These are phyloP conservation scores for Xerocomus nothofagi DNA, from an alignment of 1,284 basidiomycete species.

Conservation along the genomic window DNA sequence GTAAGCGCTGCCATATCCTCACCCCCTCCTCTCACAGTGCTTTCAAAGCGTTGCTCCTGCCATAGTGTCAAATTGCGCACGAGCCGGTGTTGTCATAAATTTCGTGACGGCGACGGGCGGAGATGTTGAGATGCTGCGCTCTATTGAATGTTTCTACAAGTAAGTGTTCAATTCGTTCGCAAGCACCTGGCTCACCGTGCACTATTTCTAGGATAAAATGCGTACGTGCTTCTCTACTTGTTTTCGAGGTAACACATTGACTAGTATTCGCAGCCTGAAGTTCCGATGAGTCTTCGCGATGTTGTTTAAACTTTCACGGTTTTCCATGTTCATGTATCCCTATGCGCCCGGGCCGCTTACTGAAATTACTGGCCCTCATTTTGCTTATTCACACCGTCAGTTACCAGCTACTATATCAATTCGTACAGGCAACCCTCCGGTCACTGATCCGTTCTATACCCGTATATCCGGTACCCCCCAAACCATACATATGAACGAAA, in stretches of 20 bases:
- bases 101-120: conserved; percentile 96
- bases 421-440: conserved; percentile 32
- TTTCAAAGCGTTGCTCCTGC: conserved; percentile 70
- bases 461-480: conserved; percentile 52
- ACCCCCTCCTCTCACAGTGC: conserved; percentile 4
- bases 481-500: conserved; percentile 39
- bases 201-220: conserved; percentile 73
- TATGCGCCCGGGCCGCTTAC: conserved; percentile 43
- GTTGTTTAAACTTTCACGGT: conserved; percentile 59
- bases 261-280: conserved; percentile 64
- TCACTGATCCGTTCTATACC: conserved; percentile 60
- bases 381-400: conserved; percentile 31
- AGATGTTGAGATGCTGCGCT: conserved; percentile 96
- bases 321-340: conserved; percentile 71
- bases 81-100: conserved; percentile 88
- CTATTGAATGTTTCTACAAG: conserved; percentile 97
- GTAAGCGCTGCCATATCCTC: conserved; percentile 40
- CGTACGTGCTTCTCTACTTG: conserved; percentile 46
- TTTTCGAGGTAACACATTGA: conserved; percentile 13
- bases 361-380: conserved; percentile 22
- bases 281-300: conserved; percentile 83
- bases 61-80: conserved; percentile 75
- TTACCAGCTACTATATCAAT: conserved; percentile 45
- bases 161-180: conserved; percentile 34
- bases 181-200: conserved; percentile 9